phyloP scores from a whole-genome alignment of 2,329 filamentous ascomycete species.

The Karstenula rhodostoma region DNA sequence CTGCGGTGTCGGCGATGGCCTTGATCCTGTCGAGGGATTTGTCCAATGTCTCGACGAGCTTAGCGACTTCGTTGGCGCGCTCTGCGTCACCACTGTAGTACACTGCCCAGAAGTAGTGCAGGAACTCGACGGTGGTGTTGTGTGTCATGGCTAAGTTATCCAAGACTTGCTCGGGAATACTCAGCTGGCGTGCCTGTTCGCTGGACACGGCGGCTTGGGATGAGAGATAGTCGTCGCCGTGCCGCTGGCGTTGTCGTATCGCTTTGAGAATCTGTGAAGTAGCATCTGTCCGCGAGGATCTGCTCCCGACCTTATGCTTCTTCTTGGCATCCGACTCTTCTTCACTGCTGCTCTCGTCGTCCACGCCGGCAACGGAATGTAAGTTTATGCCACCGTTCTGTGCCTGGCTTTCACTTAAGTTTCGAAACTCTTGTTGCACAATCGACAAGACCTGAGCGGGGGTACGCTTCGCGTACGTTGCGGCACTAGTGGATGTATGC shows the following conservation, averaged over 20 bases:
- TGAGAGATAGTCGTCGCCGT: conserved; percentile 56
- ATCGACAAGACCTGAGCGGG: conserved; percentile 72
- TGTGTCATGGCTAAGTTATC: conserved; percentile 78
- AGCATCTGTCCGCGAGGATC: conserved; percentile 69
- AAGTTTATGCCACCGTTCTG: conserved; percentile 59
- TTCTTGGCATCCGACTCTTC: conserved; percentile 67
- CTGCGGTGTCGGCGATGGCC: conserved; percentile 80
- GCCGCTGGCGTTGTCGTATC: conserved; percentile 67
- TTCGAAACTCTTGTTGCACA: conserved; percentile 70
- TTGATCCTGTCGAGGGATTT: conserved; percentile 81
- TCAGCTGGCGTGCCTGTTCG: conserved; percentile 41
- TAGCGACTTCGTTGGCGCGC: conserved; percentile 80
- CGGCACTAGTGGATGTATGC: conserved; percentile 57
- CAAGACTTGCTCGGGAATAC: conserved; percentile 58
- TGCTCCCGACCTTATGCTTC: conserved; percentile 71
- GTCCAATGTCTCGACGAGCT: conserved; percentile 81
- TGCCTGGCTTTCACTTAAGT: conserved; percentile 37
- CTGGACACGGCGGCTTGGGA: conserved; percentile 33
- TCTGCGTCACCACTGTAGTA: conserved; percentile 89
- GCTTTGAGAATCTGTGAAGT: conserved; percentile 72
- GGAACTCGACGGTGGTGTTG: conserved; percentile 91
- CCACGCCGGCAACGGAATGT: conserved; percentile 70
- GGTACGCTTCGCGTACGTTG: conserved; percentile 72
- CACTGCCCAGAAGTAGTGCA: conserved; percentile 96
- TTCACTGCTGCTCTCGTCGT: conserved; percentile 68